Percentiles rank a stretch among this genome's conserved stretches.
These are phyloP conservation scores for Samsoniella hepiali DNA, from an alignment of 2,329 filamentous ascomycete genomes.

Conservation along the genomic window DNA sequence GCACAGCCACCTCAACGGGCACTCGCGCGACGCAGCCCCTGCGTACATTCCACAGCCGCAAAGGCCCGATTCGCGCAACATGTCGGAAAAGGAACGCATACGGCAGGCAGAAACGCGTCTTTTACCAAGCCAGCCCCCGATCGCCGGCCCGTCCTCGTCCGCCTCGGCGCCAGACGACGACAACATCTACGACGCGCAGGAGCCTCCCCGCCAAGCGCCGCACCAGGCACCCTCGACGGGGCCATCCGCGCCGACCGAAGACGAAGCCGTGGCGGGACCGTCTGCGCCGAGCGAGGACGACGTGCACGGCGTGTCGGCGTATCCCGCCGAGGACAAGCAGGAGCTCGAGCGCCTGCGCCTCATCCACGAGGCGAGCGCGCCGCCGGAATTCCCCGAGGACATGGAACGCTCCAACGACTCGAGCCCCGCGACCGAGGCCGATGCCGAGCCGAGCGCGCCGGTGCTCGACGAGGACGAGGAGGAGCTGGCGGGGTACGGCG, in stretches of 20 bases:
- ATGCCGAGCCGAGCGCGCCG: constrained; percentile 54
- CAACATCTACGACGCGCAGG: constrained; percentile 48
- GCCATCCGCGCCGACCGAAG: constrained; percentile 20
- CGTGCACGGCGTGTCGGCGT: constrained; percentile 27
- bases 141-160: constrained; percentile 36
- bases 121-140: constrained; percentile 70
- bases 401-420: constrained; percentile 37
- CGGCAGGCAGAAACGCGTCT: constrained; percentile 74
- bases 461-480: constrained; percentile 55
- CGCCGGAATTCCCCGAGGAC: constrained; percentile 56
- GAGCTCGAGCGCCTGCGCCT: constrained; percentile 67
- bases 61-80: constrained; percentile 54
- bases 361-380: constrained; percentile 62
- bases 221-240: constrained; percentile 21
- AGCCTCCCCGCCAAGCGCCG: constrained; percentile 32
- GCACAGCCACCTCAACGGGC: constrained; percentile 23
- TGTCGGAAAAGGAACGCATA: constrained; percentile 80
- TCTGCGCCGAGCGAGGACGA: constrained; percentile 48
- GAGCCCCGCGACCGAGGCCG: constrained; percentile 21
- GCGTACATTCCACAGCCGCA: constrained; percentile 59
- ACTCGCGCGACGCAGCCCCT: constrained; percentile 32
- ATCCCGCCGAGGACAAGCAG: constrained; percentile 67
- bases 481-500: constrained; percentile 39
- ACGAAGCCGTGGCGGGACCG: constrained; percentile 32
- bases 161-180: constrained; percentile 39